Percentiles rank a stretch among this genome's conserved stretches.
Conservation (phyloP, 768 basidiomycete genomes). For the Tephrocybe sp. region DNA sequence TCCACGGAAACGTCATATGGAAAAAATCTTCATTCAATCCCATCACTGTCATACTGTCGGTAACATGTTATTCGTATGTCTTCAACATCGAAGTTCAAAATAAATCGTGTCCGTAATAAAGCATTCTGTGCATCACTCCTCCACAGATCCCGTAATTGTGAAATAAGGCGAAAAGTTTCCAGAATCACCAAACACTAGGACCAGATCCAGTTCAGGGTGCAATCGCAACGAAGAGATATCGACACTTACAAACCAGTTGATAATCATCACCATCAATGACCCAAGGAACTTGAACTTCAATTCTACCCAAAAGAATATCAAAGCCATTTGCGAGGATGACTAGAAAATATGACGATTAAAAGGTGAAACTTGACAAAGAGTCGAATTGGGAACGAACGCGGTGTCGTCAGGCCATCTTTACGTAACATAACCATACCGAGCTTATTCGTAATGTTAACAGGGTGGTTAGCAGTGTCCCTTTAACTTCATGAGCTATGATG, state of each 20-base stretch:
- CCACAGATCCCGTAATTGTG: background rate
- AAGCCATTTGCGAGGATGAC: slow-evolving; percentile 23
- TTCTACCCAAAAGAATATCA: slow-evolving; percentile 21
- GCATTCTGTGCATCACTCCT: background rate
- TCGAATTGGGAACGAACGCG: slow-evolving; percentile 10
- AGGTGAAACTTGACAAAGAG: background rate
- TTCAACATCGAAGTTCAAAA: background rate
- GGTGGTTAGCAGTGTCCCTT: slow-evolving; percentile 28
- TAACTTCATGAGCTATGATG: background rate
- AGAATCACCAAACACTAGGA: slow-evolving; percentile 49
- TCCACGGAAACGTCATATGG: too few species aligned
- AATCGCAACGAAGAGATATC: background rate
- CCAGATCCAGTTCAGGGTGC: background rate
- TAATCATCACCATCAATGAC: slow-evolving; percentile 22
- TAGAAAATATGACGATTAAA: background rate
- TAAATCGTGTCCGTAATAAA: background rate
- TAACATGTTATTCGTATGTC: too few species aligned
- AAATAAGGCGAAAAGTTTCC: slow-evolving; percentile 33
- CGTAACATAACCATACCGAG: slow-evolving; percentile 32
- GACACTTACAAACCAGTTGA: slow-evolving; percentile 22
- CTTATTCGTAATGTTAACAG: slow-evolving; percentile 36
- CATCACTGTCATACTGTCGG: too few species aligned
- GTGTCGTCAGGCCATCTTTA: slow-evolving; percentile 21
- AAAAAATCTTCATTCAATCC: too few species aligned
- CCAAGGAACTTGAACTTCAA: slow-evolving; percentile 25